Conservation (phyloP, 805 yeast species). For the Wickerhamomyces chaumierensis region DNA sequence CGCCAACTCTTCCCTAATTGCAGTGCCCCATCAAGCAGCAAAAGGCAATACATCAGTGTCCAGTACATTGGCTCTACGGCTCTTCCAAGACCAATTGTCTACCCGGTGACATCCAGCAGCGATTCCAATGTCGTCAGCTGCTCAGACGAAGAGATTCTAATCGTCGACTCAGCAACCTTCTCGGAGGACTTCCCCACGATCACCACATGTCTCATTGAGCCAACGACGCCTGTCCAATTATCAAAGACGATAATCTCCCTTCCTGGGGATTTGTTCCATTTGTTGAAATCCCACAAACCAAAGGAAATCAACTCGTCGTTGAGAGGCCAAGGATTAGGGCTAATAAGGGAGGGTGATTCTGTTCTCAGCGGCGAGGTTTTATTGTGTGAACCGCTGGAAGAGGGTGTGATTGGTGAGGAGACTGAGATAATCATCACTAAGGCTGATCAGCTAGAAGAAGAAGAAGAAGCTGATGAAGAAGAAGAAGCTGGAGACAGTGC, state of each 20-base stretch:
- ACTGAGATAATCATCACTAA: slow-evolving; percentile 49
- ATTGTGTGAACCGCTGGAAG: slow-evolving; percentile 64
- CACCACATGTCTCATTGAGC: not conserved
- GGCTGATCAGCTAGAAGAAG: slow-evolving; percentile 2
- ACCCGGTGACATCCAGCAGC: not conserved
- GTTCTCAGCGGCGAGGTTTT: slow-evolving; percentile 30
- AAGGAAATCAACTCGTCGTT: slow-evolving; percentile 7
- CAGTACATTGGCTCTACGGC: not conserved
- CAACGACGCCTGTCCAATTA: slow-evolving; percentile 8
- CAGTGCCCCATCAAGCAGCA: not conserved
- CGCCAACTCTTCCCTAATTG: not conserved
- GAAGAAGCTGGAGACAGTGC: not conserved
- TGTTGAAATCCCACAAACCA: slow-evolving; percentile 11
- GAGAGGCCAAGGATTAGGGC: slow-evolving; percentile 3
- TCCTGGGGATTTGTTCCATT: slow-evolving; percentile 9
- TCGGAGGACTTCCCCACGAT: not conserved
- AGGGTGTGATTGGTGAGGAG: slow-evolving; percentile 38
- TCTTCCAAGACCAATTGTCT: not conserved
- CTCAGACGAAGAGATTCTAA: no score
- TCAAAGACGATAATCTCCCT: slow-evolving; percentile 14
- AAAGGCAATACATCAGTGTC: not conserved
- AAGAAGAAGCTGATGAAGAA: not conserved
- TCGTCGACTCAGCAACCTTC: not conserved
- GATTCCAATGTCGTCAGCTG: not conserved
- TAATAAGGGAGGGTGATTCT: slow-evolving; percentile 12